Evolutionary conservation across 2,329 filamentous ascomycete genomes (phyloP).

Genomic region (Rhynchosporium agropyri): DNA sequence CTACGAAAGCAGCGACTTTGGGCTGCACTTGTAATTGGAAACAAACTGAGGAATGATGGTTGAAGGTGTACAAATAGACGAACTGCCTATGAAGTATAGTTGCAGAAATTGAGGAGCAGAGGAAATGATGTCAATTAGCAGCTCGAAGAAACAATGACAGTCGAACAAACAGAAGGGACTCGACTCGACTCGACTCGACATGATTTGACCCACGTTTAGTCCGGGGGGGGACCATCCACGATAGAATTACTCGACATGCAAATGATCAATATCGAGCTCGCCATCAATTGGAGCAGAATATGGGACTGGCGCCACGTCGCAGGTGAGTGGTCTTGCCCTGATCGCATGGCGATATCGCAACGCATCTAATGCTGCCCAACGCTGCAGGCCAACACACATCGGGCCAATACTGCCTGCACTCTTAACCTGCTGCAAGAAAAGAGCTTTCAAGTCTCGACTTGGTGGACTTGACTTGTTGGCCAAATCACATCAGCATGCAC

Average conservation of each 20-base stretch:
- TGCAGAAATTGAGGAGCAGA: conserved; percentile 25
- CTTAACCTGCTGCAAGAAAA: conserved; percentile 24
- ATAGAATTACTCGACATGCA: conserved; percentile 33
- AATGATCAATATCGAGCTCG: conserved; percentile 40
- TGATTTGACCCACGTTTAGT: conserved; percentile 20
- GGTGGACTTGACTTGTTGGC: conserved; percentile 28
- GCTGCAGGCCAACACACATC: conserved; percentile 36
- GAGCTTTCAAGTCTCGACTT: conserved; percentile 23
- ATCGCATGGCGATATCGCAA: conserved; percentile 37
- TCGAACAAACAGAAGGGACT: conserved; percentile 13
- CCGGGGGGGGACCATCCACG: conserved; percentile 33
- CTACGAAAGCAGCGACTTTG: neutral
- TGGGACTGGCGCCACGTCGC: conserved; percentile 41
- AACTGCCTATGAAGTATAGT: conserved; percentile 26
- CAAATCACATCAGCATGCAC: conserved; percentile 18
- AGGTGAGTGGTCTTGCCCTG: conserved; percentile 29
- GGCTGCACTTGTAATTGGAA: conserved; percentile 18
- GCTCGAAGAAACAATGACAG: conserved; percentile 16
- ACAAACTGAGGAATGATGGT: conserved; percentile 29
- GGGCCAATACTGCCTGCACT: conserved; percentile 20
- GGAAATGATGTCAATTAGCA: conserved; percentile 33
- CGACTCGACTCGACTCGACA: conserved; percentile 4
- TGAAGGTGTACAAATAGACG: conserved; percentile 22
- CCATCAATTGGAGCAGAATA: conserved; percentile 35
- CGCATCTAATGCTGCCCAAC: conserved; percentile 38